Evolutionary conservation across 306 rosid species (phyloP), one percentile per base, ranked within the genome.

Genomic region (cucumber (Cucumis sativus)): DNA sequence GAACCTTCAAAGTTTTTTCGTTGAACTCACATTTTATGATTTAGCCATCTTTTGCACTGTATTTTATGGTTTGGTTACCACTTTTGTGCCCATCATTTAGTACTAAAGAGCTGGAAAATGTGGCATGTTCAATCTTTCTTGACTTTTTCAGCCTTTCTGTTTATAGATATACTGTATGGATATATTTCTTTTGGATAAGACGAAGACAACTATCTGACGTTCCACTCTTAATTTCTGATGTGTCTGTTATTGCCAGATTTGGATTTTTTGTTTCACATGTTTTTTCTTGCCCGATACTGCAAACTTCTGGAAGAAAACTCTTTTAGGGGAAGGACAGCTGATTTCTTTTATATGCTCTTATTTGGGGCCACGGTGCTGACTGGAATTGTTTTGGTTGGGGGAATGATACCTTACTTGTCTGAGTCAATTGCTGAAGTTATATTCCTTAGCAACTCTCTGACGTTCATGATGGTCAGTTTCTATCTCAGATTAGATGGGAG

Each of bases 261-360:
- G 92, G 98, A 95, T 81, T 95, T 95, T 83, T 80, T 95, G 97
- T 95, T 95, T 87, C 97, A 95, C 79, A 95, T 95, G 98, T 95
- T 95, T 85, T 95, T 95, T 71, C 97, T 92, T 78, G 97, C 97
- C 18, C 98, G 98, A 72, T 95, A 92, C 89, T 95, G 97, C 90
- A 90, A 95, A 87, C 98, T 95, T 81, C 91, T 95, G 14, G 98
- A 95, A 81, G 98, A 92, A 92, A 95, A 95, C 87, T 95, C 98
- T 6, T 95, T 95, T 88, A 86, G 97, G 86, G 98, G 97, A 58
- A 88, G 93, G 82, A 92, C 98, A 20, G 97, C 96, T 8, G 98
- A 95, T 82, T 95, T 95, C 91, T 88, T 95, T 80, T 95, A 90
- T 84, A 92, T 95, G 98, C 92, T 95, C 57, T 83, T 95, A 62